Percentiles rank a stretch among this genome's conserved stretches.
phyloP scores from a whole-genome alignment of 1,139 yeast species.

The Candida sanyaensis region DNA sequence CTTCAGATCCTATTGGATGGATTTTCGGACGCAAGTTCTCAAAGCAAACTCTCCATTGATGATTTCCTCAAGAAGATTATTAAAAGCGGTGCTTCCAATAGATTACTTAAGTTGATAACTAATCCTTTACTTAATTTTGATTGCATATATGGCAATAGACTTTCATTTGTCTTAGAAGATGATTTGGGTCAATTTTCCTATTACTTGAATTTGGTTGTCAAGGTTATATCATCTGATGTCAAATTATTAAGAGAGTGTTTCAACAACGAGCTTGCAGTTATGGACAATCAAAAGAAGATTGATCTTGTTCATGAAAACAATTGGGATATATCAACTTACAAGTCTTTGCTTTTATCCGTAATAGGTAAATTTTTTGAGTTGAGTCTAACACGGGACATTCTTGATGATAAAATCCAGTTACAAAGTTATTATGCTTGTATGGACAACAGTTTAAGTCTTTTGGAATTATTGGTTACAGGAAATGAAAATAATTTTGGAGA shows the following conservation, averaged over 20 bases:
- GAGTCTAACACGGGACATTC: conserved; percentile 27
- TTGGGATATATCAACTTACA: conserved; percentile 66
- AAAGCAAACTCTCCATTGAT: conserved; percentile 46
- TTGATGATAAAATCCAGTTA: conserved; percentile 19
- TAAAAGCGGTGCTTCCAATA: conserved; percentile 56
- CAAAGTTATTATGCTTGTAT: conserved; percentile 30
- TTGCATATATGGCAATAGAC: conserved; percentile 25
- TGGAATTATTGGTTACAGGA: conserved; percentile 53
- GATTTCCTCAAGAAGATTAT: conserved; percentile 59
- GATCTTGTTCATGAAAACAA: conserved; percentile 35
- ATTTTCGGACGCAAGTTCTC: conserved; percentile 41
- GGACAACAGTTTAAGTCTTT: conserved; percentile 38
- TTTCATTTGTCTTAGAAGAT: conserved; percentile 31
- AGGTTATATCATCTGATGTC: conserved; percentile 48
- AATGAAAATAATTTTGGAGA: conserved; percentile 52
- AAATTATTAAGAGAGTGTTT: conserved; percentile 47
- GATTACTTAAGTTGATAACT: conserved; percentile 58
- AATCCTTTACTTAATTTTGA: conserved; percentile 48
- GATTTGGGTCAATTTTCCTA: conserved; percentile 65
- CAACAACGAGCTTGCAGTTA: conserved; percentile 56
- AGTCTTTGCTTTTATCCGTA: conserved; percentile 51
- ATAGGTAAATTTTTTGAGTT: conserved; percentile 45
- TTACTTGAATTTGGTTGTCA: conserved; percentile 51
- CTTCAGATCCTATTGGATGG: conserved; percentile 71
- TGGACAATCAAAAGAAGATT: conserved; percentile 46